phyloP scores from a whole-genome alignment of 345 rosid genomes.

The Gossypium mustelinum region DNA sequence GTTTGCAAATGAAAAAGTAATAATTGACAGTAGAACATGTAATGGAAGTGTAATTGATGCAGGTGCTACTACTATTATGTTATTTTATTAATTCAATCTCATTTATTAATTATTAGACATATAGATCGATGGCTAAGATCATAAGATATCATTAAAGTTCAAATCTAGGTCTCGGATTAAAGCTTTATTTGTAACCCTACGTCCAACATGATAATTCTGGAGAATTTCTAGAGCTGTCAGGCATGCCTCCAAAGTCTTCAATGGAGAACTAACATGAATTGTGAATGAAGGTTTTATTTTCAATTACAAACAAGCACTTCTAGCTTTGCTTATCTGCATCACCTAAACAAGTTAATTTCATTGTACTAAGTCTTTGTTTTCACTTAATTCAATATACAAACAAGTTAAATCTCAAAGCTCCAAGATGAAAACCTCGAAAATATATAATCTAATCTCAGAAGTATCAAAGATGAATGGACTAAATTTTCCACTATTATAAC shows the following conservation, averaged over 20 bases:
- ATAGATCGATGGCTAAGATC: not conserved
- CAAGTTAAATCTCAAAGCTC: not conserved
- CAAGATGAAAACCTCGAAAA: not conserved
- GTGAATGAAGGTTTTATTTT: not conserved
- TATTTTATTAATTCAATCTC: not conserved
- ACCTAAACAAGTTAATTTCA: not conserved
- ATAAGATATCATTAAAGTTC: not conserved
- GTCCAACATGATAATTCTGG: not conserved
- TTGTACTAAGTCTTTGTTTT: not conserved
- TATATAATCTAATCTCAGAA: not conserved
- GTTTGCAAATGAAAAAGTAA: not conserved
- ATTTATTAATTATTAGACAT: not conserved
- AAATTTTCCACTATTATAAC: constrained; percentile 4
- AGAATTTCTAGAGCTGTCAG: not conserved
- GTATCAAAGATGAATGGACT: not conserved
- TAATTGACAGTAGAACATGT: not conserved
- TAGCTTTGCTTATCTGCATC: constrained; percentile 20
- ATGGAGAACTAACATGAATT: not conserved
- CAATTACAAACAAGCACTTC: constrained; percentile 52
- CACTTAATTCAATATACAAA: not conserved
- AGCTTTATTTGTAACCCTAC: not conserved
- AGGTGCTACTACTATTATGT: not conserved
- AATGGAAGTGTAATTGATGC: not conserved
- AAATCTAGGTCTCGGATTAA: not conserved
- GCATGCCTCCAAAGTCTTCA: not conserved